phyloP scores from a whole-genome alignment of 1,284 basidiomycete genomes.

The Laetiporus sulphureus region DNA sequence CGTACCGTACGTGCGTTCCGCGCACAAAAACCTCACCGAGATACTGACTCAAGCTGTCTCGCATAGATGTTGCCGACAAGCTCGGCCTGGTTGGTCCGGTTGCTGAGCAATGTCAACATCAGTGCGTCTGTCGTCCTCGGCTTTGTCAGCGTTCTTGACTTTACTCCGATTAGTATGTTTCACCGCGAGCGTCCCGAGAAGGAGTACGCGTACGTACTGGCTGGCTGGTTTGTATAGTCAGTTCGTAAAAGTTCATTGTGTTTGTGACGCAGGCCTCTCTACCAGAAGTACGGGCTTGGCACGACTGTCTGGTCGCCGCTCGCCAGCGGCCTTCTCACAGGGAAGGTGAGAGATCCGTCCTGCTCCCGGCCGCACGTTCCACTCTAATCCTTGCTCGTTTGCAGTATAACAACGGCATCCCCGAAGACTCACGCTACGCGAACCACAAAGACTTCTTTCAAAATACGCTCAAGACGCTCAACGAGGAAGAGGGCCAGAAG shows the following conservation, averaged over 20 bases:
- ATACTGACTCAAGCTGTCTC: neutral
- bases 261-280: constrained; percentile 40
- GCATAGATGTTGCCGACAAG: constrained; percentile 58
- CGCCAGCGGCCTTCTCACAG: constrained; percentile 64
- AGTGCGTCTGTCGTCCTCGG: constrained; percentile 37
- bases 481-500: constrained; percentile 47
- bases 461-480: constrained; percentile 37
- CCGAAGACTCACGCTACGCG: constrained; percentile 59
- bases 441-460: constrained; percentile 46
- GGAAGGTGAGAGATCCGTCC: constrained; percentile 41
- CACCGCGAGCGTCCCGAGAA: constrained; percentile 76
- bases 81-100: constrained; percentile 69
- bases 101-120: constrained; percentile 75
- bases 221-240: neutral
- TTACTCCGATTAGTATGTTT: constrained; percentile 43
- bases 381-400: neutral
- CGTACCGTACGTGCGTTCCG: constrained; percentile 46
- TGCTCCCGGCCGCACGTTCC: neutral
- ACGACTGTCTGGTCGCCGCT: constrained; percentile 77
- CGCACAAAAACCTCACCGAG: no score
- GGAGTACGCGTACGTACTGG: constrained; percentile 55
- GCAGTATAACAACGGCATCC: constrained; percentile 40
- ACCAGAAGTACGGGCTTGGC: constrained; percentile 54
- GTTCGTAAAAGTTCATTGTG: neutral
- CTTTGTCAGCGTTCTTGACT: neutral